These are phyloP conservation scores for Mimosa pudica DNA, from an alignment of 306 rosid species.

Conservation along the genomic window DNA sequence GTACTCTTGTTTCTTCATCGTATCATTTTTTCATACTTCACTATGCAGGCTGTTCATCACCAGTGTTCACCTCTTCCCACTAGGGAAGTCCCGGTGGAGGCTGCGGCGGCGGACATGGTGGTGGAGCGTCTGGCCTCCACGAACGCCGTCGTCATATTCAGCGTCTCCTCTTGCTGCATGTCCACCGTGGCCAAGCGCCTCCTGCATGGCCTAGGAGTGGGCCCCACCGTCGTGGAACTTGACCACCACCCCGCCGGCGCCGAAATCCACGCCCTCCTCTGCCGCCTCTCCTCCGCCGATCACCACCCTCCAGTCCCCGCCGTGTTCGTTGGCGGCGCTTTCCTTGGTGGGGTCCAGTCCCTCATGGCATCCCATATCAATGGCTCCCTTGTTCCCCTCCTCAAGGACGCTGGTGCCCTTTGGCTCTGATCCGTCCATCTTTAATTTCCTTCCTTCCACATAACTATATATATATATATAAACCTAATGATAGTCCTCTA, in stretches of 20 bases:
- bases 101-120: background rate
- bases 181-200: constrained; percentile 82
- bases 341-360: constrained; percentile 79
- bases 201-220: constrained; percentile 80
- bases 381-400: constrained; percentile 75
- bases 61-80: constrained; percentile 24
- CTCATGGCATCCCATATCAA: constrained; percentile 82
- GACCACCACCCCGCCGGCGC: constrained; percentile 55
- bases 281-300: constrained; percentile 34
- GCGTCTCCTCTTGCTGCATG: constrained; percentile 77
- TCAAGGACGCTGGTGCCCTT: constrained; percentile 81
- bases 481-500: no score
- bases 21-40: no score
- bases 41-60: constrained; percentile 42
- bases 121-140: constrained; percentile 53
- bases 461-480: background rate
- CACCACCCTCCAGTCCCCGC: constrained; percentile 59
- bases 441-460: background rate
- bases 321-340: constrained; percentile 74
- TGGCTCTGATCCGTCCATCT: constrained; percentile 54
- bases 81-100: background rate
- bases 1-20: no score
- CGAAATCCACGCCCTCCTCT: constrained; percentile 54
- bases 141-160: constrained; percentile 80
- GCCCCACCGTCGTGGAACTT: constrained; percentile 73